These are phyloP conservation scores for Solanum rostratum DNA, from an alignment of 257 asterid species.

Conservation along the genomic window DNA sequence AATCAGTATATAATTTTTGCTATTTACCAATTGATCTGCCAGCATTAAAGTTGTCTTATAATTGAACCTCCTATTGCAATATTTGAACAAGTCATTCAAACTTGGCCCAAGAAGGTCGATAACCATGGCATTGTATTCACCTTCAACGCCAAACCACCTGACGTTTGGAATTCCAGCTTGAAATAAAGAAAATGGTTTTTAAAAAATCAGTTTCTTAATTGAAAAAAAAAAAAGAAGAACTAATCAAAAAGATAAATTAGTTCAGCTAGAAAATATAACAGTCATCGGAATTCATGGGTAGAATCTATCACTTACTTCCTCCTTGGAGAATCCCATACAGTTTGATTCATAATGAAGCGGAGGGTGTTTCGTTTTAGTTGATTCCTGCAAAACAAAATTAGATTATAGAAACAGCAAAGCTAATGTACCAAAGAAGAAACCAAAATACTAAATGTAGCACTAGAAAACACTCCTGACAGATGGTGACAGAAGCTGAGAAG, in stretches of 20 bases:
- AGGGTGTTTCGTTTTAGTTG: too few species aligned
- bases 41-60: too few species aligned
- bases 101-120: too few species aligned
- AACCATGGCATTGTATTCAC: too few species aligned
- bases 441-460: neutral
- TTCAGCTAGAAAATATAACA: neutral
- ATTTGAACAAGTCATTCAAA: too few species aligned
- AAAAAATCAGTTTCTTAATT: neutral
- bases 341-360: too few species aligned
- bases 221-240: neutral
- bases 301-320: conserved; percentile 36
- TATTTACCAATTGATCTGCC: too few species aligned
- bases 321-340: too few species aligned
- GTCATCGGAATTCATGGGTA: neutral
- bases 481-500: neutral
- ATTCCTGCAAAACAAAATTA: conserved; percentile 35
- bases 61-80: too few species aligned
- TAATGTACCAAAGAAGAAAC: neutral
- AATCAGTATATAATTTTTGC: neutral
- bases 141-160: too few species aligned
- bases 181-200: conserved; percentile 10
- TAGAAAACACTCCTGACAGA: neutral
- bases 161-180: neutral
- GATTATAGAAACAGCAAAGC: neutral
- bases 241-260: too few species aligned